A percentile compares a stretch with the other conserved stretches of the same genome.
Evolutionary conservation across 805 yeast genomes (phyloP).

Genomic region (Sugiyamaella americana): DNA sequence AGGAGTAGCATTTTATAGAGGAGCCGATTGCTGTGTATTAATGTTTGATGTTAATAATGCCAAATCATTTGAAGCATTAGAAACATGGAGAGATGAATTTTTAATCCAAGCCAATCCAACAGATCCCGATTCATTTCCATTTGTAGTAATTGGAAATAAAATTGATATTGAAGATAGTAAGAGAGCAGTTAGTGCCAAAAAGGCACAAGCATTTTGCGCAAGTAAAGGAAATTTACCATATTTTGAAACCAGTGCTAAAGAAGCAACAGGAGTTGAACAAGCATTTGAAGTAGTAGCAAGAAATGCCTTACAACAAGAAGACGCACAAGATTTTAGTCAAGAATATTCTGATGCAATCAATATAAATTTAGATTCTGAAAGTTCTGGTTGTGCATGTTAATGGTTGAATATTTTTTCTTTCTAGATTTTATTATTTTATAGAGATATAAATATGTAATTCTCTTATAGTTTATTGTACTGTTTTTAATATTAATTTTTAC

Average conservation of each 20-base stretch:
- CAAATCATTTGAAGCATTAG: conserved; percentile 82
- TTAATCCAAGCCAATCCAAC: conserved; percentile 86
- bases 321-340: conserved; percentile 81
- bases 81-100: conserved; percentile 94
- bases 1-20: conserved; percentile 95
- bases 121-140: conserved; percentile 94
- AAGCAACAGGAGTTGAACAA: conserved; percentile 87
- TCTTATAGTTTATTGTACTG: too few relatives aligned
- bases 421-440: too few relatives aligned
- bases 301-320: conserved; percentile 93
- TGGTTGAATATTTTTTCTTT: too few relatives aligned
- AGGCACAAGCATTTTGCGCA: conserved; percentile 57
- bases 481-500: too few relatives aligned
- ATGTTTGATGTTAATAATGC: conserved; percentile 95
- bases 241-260: conserved; percentile 97
- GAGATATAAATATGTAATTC: too few relatives aligned
- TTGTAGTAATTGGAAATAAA: conserved; percentile 91
- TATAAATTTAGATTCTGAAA: conserved; percentile 82
- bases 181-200: conserved; percentile 58
- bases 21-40: conserved; percentile 96
- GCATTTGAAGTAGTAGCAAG: conserved; percentile 96
- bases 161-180: conserved; percentile 90
- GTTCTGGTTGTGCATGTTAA: conserved; percentile 69
- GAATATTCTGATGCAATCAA: conserved; percentile 96
- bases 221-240: conserved; percentile 77